Base-by-base conservation (phyloP, 352 stramenopile genomes). In the Phytopythium montanum region DNA sequence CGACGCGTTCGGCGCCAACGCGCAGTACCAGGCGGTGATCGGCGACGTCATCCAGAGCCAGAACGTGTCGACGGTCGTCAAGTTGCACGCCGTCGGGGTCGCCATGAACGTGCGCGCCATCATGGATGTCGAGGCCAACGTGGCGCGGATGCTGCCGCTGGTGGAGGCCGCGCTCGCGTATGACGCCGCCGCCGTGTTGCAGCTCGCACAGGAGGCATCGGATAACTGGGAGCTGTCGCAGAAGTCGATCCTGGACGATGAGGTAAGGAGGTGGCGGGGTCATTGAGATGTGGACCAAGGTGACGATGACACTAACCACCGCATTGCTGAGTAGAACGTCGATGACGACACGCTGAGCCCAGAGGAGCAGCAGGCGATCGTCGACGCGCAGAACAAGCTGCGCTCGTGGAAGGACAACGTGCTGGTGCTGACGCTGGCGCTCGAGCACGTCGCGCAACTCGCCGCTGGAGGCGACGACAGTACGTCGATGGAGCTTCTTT, bases 401-500 rank as follows among this genome's bases (percentile, higher is more conserved):
- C 83, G 84, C 39, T 68, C 69, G 50, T 96, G 87, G 87, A 76
- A 81, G n/a, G 83, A 96, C 42, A 92, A 68, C 58, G 85, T 94
- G 18, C 80, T 87, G 50, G 85, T 83, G 45, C 70, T 96, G 28
- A 90, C 73, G 16, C 62, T 96, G 23, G 85, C 81, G 31, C 68
- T 96, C 13, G 87, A 96, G 54, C 56, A 94, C 45, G 70, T 92
- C 36, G 81, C 83, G 46, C 81, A 94, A 46, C 52, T 96, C 10
- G 69, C 83, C 51, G 64, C 67, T 0, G 67, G 66, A 19, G 75
- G 61, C 46, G 80, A 87, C 26, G 81, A 90, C 25, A 70, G 75
- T 68, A 65, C 61, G 59, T 57, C 26, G 16, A 4, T 33, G 10
- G 10, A 23, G 8, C 19, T 26, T 6, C 26, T 31, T 5, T 10